These are phyloP conservation scores for Trichomonascus vanleenenianus DNA, from an alignment of 805 yeast genomes.

Conservation along the genomic window DNA sequence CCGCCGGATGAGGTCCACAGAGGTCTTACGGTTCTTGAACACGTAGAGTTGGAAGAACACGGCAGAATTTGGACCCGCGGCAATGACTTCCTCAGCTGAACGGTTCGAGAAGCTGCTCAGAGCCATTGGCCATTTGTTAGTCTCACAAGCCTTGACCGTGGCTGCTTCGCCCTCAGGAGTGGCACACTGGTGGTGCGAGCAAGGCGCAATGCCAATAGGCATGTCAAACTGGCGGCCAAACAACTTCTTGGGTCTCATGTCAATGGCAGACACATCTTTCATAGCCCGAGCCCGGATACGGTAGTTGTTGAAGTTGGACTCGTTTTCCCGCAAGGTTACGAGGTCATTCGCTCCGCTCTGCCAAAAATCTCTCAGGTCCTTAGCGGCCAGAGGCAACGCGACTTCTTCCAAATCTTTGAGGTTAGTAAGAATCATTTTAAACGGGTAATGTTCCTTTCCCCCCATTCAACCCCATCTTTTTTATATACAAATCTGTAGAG, in stretches of 20 bases:
- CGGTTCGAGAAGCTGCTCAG: constrained; percentile 22
- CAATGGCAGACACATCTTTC: constrained; percentile 23
- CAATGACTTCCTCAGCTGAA: constrained; percentile 23
- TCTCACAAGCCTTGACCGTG: constrained; percentile 27
- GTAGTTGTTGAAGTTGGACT: constrained; percentile 20
- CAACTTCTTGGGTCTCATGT: constrained; percentile 15
- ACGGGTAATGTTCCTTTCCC: background rate
- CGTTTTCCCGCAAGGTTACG: constrained; percentile 23
- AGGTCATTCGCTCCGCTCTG: constrained; percentile 25
- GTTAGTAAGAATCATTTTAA: background rate
- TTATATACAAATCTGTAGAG: too few relatives aligned
- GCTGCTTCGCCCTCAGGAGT: constrained; percentile 29
- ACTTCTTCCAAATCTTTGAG: constrained; percentile 12
- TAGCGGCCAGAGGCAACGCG: constrained; percentile 12
- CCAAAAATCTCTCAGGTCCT: constrained; percentile 21
- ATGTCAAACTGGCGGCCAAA: constrained; percentile 21
- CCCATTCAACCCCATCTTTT: background rate
- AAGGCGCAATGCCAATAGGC: constrained; percentile 31
- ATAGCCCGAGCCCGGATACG: constrained; percentile 26
- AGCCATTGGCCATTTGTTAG: constrained; percentile 25
- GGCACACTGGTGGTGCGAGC: constrained; percentile 28
- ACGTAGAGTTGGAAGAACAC: constrained; percentile 26
- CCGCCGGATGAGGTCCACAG: constrained; percentile 17
- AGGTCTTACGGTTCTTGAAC: constrained; percentile 23
- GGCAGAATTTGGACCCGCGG: constrained; percentile 20